Conservation (phyloP, 2,329 filamentous ascomycete species). For the Mycosphaerella arachidis region DNA sequence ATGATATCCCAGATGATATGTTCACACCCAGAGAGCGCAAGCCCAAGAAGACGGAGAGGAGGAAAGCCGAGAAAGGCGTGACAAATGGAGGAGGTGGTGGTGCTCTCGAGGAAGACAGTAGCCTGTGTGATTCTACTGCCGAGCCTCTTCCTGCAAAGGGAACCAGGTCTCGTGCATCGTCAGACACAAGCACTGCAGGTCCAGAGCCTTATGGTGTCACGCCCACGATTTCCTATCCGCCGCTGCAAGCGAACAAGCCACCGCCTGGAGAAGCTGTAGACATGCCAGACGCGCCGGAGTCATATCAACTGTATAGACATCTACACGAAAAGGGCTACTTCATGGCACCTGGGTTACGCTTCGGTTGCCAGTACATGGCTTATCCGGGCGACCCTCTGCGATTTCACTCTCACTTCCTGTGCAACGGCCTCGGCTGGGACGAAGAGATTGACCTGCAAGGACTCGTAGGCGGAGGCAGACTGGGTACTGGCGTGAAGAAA, state of each 20-base stretch:
- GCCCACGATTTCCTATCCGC: slow-evolving; percentile 48
- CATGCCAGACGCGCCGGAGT: slow-evolving; percentile 41
- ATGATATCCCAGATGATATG: slow-evolving; percentile 35
- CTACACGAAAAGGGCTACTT: slow-evolving; percentile 77
- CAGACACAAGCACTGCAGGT: slow-evolving; percentile 7
- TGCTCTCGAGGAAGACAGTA: slow-evolving; percentile 24
- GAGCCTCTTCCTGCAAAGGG: slow-evolving; percentile 17
- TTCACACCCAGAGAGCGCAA: slow-evolving; percentile 19
- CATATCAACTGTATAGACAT: slow-evolving; percentile 74
- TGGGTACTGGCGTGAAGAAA: slow-evolving; percentile 96
- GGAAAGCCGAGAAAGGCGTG: slow-evolving; percentile 8
- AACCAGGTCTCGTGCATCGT: slow-evolving; percentile 11
- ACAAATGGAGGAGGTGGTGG: slow-evolving; percentile 10
- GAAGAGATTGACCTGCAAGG: slow-evolving; percentile 80
- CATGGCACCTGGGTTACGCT: slow-evolving; percentile 85
- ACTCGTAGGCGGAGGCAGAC: slow-evolving; percentile 75
- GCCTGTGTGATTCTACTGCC: slow-evolving; percentile 26
- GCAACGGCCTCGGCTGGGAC: slow-evolving; percentile 80
- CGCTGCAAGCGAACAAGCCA: slow-evolving; percentile 28
- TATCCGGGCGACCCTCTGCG: slow-evolving; percentile 93
- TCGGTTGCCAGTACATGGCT: slow-evolving; percentile 89
- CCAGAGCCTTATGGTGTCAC: slow-evolving; percentile 38
- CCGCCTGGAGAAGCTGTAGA: slow-evolving; percentile 25
- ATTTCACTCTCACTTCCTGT: slow-evolving; percentile 93
- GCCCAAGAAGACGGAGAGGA: slow-evolving; percentile 13